Evolutionary conservation across 2,329 filamentous ascomycete genomes (phyloP).

Genomic region (Aspergillus pseudoviridinutans): DNA sequence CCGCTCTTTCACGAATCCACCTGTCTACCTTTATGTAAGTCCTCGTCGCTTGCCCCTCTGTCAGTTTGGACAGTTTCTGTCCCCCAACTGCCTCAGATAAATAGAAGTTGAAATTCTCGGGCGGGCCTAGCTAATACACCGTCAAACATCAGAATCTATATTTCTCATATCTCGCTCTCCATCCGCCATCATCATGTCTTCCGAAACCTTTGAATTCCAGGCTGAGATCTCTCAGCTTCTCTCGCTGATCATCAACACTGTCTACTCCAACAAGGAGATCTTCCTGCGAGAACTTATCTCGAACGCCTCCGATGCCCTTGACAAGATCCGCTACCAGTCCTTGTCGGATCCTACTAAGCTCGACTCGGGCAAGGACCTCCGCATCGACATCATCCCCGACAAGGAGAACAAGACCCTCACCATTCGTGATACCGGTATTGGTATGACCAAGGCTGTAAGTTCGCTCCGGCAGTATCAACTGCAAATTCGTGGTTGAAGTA

Average conservation of each 20-base stretch:
- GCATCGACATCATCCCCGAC: slow-evolving; percentile 98
- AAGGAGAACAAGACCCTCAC: slow-evolving; percentile 97
- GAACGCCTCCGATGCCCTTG: slow-evolving; percentile 96
- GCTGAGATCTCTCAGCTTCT: slow-evolving; percentile 99
- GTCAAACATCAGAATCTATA: not conserved
- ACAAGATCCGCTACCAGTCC: slow-evolving; percentile 99
- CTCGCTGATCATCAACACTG: slow-evolving; percentile 99
- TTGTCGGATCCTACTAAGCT: slow-evolving; percentile 97
- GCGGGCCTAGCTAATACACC: too few species aligned
- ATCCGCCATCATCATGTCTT: slow-evolving; percentile 64
- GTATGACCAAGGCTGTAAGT: slow-evolving; percentile 99
- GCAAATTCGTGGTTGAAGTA: not conserved
- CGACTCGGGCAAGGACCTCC: slow-evolving; percentile 94
- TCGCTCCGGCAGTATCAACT: not conserved
- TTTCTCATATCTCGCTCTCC: slow-evolving; percentile 12
- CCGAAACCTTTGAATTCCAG: slow-evolving; percentile 99
- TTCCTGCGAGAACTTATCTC: slow-evolving; percentile 98
- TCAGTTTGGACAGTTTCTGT: slow-evolving; percentile 4
- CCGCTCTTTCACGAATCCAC: slow-evolving; percentile 2
- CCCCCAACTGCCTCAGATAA: too few species aligned
- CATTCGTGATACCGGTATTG: slow-evolving; percentile 96
- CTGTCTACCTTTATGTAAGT: slow-evolving; percentile 4
- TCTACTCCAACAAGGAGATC: slow-evolving; percentile 99
- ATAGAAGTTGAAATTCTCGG: too few species aligned
- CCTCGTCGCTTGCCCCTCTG: slow-evolving; percentile 12